These are phyloP conservation scores for Podaxis carcinomalis DNA, from an alignment of 768 basidiomycete genomes.

Conservation along the genomic window DNA sequence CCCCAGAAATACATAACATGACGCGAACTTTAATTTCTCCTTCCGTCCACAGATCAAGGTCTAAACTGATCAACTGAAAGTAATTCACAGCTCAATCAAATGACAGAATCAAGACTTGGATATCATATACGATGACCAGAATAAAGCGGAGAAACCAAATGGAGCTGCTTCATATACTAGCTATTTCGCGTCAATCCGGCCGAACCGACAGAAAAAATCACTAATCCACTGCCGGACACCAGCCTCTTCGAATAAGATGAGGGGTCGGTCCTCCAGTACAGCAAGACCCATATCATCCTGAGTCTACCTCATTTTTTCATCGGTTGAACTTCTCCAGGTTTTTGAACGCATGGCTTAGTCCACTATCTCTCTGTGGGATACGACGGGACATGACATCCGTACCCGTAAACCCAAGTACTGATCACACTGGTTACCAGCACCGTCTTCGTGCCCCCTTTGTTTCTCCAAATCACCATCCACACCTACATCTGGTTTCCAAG, in stretches of 20 bases:
- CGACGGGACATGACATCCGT: slow-evolving; percentile 13
- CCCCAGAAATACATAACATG: neutral
- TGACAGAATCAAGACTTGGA: neutral
- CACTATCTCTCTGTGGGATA: slow-evolving; percentile 12
- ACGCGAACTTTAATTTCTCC: neutral
- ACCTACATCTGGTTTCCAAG: neutral
- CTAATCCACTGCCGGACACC: slow-evolving; percentile 41
- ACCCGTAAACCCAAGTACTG: neutral
- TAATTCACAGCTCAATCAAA: neutral
- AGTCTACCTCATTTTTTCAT: slow-evolving; percentile 13
- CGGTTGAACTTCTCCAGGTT: neutral
- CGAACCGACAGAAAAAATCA: neutral
- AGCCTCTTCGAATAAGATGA: slow-evolving; percentile 26
- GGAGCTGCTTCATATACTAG: neutral
- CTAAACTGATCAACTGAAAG: neutral
- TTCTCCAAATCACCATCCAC: neutral
- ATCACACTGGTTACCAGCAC: neutral
- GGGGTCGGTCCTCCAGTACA: slow-evolving; percentile 26
- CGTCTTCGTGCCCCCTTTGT: neutral
- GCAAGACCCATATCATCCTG: slow-evolving; percentile 17
- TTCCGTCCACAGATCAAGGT: neutral
- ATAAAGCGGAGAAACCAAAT: neutral
- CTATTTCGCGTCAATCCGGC: slow-evolving; percentile 11
- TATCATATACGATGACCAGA: neutral
- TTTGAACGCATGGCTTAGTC: neutral